A percentile compares a stretch with the other conserved stretches of the same genome.
These are phyloP conservation scores for Agrostemma githago DNA, from an alignment of 148 eudicot genomes.

Conservation along the genomic window DNA sequence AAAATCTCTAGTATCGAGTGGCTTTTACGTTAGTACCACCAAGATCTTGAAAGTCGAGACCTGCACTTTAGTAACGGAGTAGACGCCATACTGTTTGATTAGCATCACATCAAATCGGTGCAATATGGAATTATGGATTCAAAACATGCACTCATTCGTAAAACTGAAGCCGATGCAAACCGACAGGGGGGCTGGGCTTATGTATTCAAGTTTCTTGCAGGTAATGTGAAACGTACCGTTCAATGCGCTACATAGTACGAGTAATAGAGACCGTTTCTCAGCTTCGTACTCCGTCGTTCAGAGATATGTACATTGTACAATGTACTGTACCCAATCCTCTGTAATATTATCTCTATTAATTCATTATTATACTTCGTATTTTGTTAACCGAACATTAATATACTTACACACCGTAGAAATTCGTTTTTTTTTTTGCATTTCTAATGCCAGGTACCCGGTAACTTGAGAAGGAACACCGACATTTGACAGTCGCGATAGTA, in stretches of 20 bases:
- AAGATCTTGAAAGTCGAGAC: background rate
- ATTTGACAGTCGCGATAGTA: too few species aligned
- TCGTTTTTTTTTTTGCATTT: background rate
- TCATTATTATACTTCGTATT: too few species aligned
- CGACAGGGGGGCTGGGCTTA: background rate
- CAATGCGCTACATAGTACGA: background rate
- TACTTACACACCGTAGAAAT: background rate
- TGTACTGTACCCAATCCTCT: too few species aligned
- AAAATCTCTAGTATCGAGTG: background rate
- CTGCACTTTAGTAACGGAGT: background rate
- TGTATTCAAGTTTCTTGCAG: background rate
- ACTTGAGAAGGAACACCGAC: background rate
- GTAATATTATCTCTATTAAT: too few species aligned
- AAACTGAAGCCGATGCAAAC: background rate
- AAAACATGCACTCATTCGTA: background rate
- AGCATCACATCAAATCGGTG: background rate
- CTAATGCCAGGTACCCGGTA: background rate
- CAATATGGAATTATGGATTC: background rate
- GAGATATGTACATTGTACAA: too few species aligned
- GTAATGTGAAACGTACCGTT: background rate
- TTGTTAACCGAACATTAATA: too few species aligned
- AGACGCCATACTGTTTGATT: background rate
- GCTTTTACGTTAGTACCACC: background rate
- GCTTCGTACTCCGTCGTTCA: too few species aligned
- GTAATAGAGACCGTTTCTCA: background rate